Percentiles rank a stretch among this genome's conserved stretches.
phyloP scores from a whole-genome alignment of 73 alveolate genomes.

The Blepharisma japonicum region DNA sequence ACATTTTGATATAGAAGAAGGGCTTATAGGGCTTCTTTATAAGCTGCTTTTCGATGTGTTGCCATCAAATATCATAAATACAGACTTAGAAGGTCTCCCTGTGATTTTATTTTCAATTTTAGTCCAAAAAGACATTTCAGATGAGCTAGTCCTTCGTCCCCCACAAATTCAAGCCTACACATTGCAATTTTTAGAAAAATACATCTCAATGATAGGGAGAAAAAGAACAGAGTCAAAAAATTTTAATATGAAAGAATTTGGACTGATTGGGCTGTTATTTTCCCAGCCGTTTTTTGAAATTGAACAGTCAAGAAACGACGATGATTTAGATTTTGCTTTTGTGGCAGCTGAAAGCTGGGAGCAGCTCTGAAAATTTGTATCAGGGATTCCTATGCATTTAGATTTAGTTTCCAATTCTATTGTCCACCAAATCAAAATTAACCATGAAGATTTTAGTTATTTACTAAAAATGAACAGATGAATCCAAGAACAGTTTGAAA shows the following conservation, averaged over 20 bases:
- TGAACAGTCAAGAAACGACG: neutral
- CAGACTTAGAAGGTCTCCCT: conserved; percentile 16
- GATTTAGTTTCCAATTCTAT: neutral
- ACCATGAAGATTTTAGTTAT: conserved; percentile 6
- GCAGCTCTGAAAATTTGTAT: neutral
- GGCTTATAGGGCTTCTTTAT: neutral
- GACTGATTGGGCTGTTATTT: neutral
- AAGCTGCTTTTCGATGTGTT: neutral
- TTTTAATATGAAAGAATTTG: neutral
- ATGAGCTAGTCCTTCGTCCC: neutral
- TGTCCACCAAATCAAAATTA: neutral
- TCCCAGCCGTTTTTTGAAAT: conserved; percentile 19
- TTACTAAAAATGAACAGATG: conserved; percentile 5
- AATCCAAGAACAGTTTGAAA: neutral
- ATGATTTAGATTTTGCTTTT: neutral
- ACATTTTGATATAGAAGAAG: neutral
- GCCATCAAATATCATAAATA: neutral
- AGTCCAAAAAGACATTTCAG: conserved; percentile 15
- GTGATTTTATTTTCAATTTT: neutral
- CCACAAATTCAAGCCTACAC: conserved; percentile 13
- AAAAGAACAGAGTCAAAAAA: neutral
- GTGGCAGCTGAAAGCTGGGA: conserved; percentile 7
- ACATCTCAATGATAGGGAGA: neutral
- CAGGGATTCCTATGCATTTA: neutral
- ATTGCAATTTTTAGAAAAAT: conserved; percentile 16